Base-by-base conservation (phyloP, 83 land plant species). In the Picea mariana region DNA sequence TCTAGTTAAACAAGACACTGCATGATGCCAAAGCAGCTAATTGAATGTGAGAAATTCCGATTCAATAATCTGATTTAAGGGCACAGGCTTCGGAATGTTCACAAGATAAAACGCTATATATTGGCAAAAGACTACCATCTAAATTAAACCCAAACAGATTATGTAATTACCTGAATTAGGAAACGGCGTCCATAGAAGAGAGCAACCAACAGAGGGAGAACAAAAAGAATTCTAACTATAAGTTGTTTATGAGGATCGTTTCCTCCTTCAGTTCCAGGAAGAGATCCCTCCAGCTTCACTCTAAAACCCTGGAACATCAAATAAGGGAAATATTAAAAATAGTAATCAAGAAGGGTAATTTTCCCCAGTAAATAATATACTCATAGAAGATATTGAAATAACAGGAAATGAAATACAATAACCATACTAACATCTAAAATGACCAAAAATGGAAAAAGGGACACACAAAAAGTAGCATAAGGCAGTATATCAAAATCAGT, bases 241-340 rank as follows among this genome's bases (percentile, higher is more conserved):
- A 96, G 73, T 26, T 77, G 84, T 16, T 84, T 92, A 81, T 80
- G 88, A 81, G 99, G 93, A 81, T 88, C 89, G 58, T 79, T 85
- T 61, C 99, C 99, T 17, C 91, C 92, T 77, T 87, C 90, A 83
- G 99, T 97, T 82, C 99, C 99, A 21, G 99, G 98, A 58, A 97
- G 87, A 5, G 92, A 80, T 71, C 88, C 98, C 76, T 91, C 82
- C 77, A 97, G 88, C 6, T 85, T 73, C 77, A 83, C 86, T 60
- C 99, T 89, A 18, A 93, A 87, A 84, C 87, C 79, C 98, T 96
- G 87, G 79, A 84, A n/a, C 38, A 85, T 79, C 82, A 83, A 62
- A 84, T 4, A 21, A 67, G 82, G 75, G 8, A 65, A 49, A 67
- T 26, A 44, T 67, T 67, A 75, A 75, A 73, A 20, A 27, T 27